Base-by-base conservation (phyloP, 2,329 filamentous ascomycete species). In the Pestalotiopsis sp. region DNA sequence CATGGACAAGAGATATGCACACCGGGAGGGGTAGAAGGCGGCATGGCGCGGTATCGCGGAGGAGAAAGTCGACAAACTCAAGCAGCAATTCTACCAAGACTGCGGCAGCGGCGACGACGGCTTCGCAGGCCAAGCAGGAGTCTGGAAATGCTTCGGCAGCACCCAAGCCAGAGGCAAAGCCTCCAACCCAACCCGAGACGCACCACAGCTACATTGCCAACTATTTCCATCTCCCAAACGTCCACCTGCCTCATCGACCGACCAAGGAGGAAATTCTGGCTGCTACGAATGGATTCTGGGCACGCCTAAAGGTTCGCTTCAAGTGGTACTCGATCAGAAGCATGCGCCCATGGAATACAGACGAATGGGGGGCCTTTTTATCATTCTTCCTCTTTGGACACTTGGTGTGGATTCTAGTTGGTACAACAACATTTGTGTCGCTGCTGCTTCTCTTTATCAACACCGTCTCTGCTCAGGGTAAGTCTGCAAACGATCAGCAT, bases 321-420 rank as follows among this genome's bases (percentile, higher is more conserved):
- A 99, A 99, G 81, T 99, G 96, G 96, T 91, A 96, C 75, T 97
- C 96, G 2, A 99, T 99, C 75, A 87, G 95, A 77, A 97, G 95
- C 78, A 93, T 93, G 79, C 88, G 96, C 49, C 96, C 96, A 0
- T 99, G 96, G 89, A 99, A 97, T 79, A 89, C 92, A 25, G 96
- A 99, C 79, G 96, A 99, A 82, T 98, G 97, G 85, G 93, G 94
- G 60, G 96, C 96, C 4, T 95, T 99, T 71, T 90, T 87, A 66
- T 98, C 96, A 2, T 98, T 95, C 95, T 92, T 99, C 71, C 87
- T 98, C 71, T 86, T 98, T 66, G 96, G 95, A 0, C 96, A 99
- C 80, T 85, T 99, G 9, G 88, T 97, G 12, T 99, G 96, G 96
- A 89, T 99, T 74, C 87, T 98, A n/a, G 87, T 98, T 38, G 96